A percentile compares a stretch with the other conserved stretches of the same genome.
These are phyloP conservation scores for Saccharum officinarum DNA, from an alignment of 176 grass and related monocot species.

Conservation along the genomic window DNA sequence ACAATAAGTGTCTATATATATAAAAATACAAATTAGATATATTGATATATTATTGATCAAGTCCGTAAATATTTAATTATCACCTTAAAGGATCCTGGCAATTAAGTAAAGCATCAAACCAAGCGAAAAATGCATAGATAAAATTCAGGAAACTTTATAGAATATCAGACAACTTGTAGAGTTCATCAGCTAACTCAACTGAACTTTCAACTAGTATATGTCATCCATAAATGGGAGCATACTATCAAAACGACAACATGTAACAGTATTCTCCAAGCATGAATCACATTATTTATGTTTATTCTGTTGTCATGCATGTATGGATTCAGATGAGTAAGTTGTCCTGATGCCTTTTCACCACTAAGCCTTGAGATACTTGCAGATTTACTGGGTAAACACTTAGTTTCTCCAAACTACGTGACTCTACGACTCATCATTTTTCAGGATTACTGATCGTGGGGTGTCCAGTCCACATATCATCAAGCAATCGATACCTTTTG, in stretches of 20 bases:
- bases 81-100: not conserved
- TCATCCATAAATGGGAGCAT: not conserved
- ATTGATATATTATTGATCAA: not conserved
- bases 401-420: not conserved
- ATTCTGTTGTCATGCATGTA: not conserved
- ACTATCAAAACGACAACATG: not conserved
- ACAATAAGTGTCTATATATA: not conserved
- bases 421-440: not conserved
- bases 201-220: conserved; percentile 7
- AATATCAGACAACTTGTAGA: not conserved
- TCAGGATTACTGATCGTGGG: not conserved
- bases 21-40: not conserved
- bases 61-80: not conserved
- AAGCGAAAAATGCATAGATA: not conserved
- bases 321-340: not conserved
- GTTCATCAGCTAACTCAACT: not conserved
- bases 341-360: not conserved
- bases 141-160: not conserved
- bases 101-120: not conserved
- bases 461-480: not conserved
- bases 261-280: not conserved
- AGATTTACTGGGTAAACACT: not conserved
- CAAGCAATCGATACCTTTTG: not conserved
- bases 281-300: not conserved
- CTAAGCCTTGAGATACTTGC: not conserved